These are phyloP conservation scores for Candida yuanshanica DNA, from an alignment of 805 yeast genomes.

Conservation along the genomic window DNA sequence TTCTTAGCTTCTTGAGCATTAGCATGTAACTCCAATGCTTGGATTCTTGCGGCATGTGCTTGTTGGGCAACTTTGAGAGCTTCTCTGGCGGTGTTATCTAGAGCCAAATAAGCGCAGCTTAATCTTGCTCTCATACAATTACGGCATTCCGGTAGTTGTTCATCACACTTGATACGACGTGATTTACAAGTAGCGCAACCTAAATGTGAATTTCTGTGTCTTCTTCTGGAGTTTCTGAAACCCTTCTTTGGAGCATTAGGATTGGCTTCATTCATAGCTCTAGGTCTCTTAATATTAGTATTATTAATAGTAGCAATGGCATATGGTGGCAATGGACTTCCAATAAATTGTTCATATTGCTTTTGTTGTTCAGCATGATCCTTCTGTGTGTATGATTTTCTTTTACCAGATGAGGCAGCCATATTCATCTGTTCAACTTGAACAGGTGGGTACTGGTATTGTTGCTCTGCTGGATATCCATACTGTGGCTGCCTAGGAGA, in stretches of 20 bases:
- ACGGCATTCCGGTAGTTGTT: conserved; percentile 50
- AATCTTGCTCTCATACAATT: conserved; percentile 46
- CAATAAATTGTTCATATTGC: conserved; percentile 11
- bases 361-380: conserved; percentile 11
- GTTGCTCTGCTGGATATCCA: background rate
- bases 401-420: background rate
- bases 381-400: background rate
- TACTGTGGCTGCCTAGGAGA: background rate
- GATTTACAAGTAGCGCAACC: conserved; percentile 71
- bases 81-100: conserved; percentile 44
- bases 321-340: conserved; percentile 33
- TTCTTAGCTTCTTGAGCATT: conserved; percentile 15
- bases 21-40: conserved; percentile 21
- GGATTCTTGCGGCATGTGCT: conserved; percentile 32
- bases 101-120: conserved; percentile 41
- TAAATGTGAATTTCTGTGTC: conserved; percentile 62
- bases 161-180: conserved; percentile 63
- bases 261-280: conserved; percentile 2
- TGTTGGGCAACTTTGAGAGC: conserved; percentile 46
- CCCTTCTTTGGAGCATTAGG: conserved; percentile 11
- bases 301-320: conserved; percentile 24
- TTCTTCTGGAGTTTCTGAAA: conserved; percentile 35
- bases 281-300: conserved; percentile 11
- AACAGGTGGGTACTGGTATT: background rate
- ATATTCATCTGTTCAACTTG: background rate